These are phyloP conservation scores for Arachnopeziza araneosa DNA, from an alignment of 2,329 filamentous ascomycete genomes.

Conservation along the genomic window DNA sequence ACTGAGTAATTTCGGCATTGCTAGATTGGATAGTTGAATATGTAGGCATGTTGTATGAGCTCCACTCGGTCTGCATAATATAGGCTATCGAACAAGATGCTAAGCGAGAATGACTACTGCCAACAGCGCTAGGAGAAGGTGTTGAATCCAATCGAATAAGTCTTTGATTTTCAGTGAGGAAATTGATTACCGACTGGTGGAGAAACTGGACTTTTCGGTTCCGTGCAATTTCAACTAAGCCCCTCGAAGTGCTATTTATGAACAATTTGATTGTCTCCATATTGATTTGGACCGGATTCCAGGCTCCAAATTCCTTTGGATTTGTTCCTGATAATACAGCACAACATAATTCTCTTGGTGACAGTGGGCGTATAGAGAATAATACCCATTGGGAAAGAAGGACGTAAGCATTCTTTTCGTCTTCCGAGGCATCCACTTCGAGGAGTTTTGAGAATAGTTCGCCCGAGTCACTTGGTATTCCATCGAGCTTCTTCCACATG, in stretches of 20 bases:
- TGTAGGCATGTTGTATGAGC: no score
- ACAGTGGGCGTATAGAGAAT: constrained; percentile 39
- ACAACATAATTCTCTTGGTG: constrained; percentile 40
- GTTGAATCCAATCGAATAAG: constrained; percentile 31
- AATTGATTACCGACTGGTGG: constrained; percentile 33
- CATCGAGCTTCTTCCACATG: constrained; percentile 27
- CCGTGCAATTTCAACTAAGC: constrained; percentile 30
- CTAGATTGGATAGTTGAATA: constrained; percentile 37
- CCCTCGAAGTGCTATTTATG: constrained; percentile 34
- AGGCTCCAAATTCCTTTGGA: constrained; percentile 10
- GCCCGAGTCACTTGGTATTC: constrained; percentile 38
- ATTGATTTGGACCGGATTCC: constrained; percentile 19
- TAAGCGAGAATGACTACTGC: constrained; percentile 34
- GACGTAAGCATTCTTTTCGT: constrained; percentile 33
- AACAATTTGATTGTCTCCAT: constrained; percentile 28
- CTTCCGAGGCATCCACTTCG: background rate
- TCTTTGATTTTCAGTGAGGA: constrained; percentile 32
- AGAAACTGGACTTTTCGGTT: constrained; percentile 33
- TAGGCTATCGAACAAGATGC: constrained; percentile 40
- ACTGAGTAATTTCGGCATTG: constrained; percentile 29
- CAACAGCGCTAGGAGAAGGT: constrained; percentile 27
- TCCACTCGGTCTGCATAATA: constrained; percentile 28
- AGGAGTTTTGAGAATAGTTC: constrained; percentile 46
- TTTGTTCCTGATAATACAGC: constrained; percentile 32
- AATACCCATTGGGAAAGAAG: constrained; percentile 48